These are phyloP conservation scores for Paramecium caudatum DNA, from an alignment of 73 alveolate genomes.

Conservation along the genomic window DNA sequence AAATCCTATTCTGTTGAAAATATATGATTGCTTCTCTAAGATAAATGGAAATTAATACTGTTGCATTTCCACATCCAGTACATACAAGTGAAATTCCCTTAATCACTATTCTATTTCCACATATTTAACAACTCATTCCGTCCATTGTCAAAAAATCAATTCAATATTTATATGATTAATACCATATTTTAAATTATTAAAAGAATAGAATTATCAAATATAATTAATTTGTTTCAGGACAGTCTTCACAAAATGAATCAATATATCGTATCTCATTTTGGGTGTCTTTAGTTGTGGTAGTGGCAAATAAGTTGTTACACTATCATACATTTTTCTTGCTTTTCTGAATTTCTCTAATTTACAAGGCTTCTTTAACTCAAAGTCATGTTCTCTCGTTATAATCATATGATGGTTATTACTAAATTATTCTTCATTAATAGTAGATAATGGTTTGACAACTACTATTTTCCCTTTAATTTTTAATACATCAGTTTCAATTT, in stretches of 20 bases:
- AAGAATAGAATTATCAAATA: slow-evolving; percentile 37
- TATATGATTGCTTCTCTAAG: slow-evolving; percentile 50
- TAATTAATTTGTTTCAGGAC: slow-evolving; percentile 35
- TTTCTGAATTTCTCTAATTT: slow-evolving; percentile 34
- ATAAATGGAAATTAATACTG: background rate
- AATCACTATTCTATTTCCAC: slow-evolving; percentile 30
- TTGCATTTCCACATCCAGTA: slow-evolving; percentile 60
- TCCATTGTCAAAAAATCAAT: background rate
- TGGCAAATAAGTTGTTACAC: slow-evolving; percentile 11
- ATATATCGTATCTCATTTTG: slow-evolving; percentile 46
- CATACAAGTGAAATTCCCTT: slow-evolving; percentile 59
- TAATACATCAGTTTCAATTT: slow-evolving; percentile 41
- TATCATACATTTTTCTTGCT: slow-evolving; percentile 40
- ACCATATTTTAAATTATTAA: slow-evolving; percentile 39
- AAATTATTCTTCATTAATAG: background rate
- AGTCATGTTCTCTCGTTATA: slow-evolving; percentile 1
- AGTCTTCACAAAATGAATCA: slow-evolving; percentile 48
- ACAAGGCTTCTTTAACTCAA: slow-evolving; percentile 17
- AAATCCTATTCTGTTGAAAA: slow-evolving; percentile 52
- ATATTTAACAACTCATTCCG: slow-evolving; percentile 36
- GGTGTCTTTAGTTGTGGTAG: slow-evolving; percentile 33
- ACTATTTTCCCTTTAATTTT: slow-evolving; percentile 38
- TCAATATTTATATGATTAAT: background rate
- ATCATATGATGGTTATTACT: background rate
- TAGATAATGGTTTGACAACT: slow-evolving; percentile 22